These are phyloP conservation scores for Mortierella sp. DNA, from an alignment of 371 early-diverging fungal species.

Conservation along the genomic window DNA sequence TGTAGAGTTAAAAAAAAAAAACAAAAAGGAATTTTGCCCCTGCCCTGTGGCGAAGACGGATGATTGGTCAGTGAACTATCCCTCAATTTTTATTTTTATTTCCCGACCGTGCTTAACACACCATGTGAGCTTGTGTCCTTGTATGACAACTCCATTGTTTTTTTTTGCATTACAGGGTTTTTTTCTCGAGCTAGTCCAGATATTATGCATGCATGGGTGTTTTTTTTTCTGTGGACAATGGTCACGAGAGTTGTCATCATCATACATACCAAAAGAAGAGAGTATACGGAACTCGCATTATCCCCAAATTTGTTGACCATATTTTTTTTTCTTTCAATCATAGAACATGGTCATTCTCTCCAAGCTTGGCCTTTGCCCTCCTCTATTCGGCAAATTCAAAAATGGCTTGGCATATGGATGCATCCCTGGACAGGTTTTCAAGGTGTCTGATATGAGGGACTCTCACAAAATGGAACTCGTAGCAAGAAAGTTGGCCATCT, in stretches of 20 bases:
- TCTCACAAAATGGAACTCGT: conserved; percentile 79
- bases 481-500: conserved; percentile 83
- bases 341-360: conserved; percentile 88
- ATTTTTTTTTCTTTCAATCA: not conserved
- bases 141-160: conserved; percentile 4
- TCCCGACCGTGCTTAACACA: not conserved
- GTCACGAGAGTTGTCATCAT: not conserved
- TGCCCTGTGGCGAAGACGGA: not conserved
- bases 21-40: not conserved
- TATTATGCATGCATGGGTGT: not conserved
- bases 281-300: not conserved
- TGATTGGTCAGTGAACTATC: not conserved
- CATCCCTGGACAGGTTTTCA: conserved; percentile 80
- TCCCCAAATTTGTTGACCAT: not conserved
- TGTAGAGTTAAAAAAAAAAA: not conserved
- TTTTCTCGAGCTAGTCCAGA: not conserved
- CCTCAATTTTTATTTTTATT: not conserved
- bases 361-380: conserved; percentile 78
- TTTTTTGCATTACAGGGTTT: not conserved
- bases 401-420: conserved; percentile 95
- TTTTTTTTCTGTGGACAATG: too few species aligned
- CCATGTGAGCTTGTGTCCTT: conserved; percentile 4
- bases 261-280: not conserved
- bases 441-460: conserved; percentile 79
- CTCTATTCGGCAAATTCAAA: conserved; percentile 87